Base-by-base conservation (phyloP, 345 rosid species). In the Eucalyptus pauciflora region DNA sequence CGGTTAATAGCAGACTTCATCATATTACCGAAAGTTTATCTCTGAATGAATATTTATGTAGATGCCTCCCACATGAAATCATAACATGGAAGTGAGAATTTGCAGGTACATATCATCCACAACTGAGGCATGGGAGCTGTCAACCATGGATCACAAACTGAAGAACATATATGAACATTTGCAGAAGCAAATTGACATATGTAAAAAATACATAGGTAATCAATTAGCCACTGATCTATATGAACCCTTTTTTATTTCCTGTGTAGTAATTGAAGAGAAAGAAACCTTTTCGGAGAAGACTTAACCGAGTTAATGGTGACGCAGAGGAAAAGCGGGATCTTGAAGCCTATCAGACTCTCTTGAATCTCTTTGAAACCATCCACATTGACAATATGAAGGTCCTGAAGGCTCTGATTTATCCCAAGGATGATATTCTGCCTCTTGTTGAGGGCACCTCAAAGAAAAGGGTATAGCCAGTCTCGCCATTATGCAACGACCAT, bases 311-410 rank as follows among this genome's bases (percentile, higher is more conserved):
- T 29, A 29, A 88, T 86, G 54, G 27, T 86, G 87, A 86, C 15
- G 89, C 95, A 98, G 99, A 94, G 60, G 97, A 94, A 50, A 95
- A 90, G 93, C 96, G 88, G 93, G 90, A 94, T 89, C n/a, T 89
- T 33, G 99, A 96, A 89, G 80, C 94, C 46, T 95, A 90, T 88
- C 94, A 92, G 90, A 58, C 88, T 88, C 94, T 97, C 56, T 64
- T 89, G 81, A 90, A 90, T 87, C 95, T 97, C 41, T 91, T 96
- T 46, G 96, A 94, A 10, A 91, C 83, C 31, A 87, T 91, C 85
- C 99, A 98, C 90, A 94, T 95, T 37, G 99, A 98, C 92, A 98
- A 98, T 94, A 94, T 96, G 96, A 96, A 93, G 94, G 87, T 97
- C 88, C 96, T 98, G 50, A 96, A 91, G 94, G 97, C 96, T 90